These are phyloP conservation scores for Rhynchospora pubera DNA, from an alignment of 176 grass and related monocot genomes.

Conservation along the genomic window DNA sequence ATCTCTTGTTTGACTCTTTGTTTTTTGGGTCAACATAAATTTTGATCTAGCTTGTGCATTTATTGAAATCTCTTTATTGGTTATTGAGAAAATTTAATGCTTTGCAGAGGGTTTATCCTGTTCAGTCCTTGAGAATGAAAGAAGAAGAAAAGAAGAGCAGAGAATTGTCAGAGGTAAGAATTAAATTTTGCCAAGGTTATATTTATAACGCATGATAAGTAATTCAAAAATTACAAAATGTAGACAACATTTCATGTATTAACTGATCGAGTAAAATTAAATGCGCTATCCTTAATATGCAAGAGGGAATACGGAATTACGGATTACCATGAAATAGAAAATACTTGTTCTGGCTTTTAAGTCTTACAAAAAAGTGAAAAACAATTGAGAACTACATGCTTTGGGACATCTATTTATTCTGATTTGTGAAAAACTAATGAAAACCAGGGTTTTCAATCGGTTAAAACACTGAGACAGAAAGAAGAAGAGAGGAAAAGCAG, in stretches of 20 bases:
- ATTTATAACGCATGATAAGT: neutral
- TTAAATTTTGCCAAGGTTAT: neutral
- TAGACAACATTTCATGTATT: neutral
- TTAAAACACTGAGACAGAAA: conserved; percentile 15
- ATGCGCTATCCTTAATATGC: neutral
- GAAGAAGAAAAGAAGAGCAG: conserved; percentile 25
- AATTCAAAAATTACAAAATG: neutral
- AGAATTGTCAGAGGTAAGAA: conserved; percentile 19
- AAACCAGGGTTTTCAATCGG: neutral
- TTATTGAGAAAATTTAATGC: neutral
- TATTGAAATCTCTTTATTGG: neutral
- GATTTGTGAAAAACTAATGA: neutral
- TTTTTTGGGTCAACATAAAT: neutral
- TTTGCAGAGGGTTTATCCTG: conserved; percentile 22
- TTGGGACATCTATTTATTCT: neutral
- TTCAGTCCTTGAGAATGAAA: conserved; percentile 22
- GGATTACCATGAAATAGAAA: neutral
- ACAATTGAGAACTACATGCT: too few relatives aligned
- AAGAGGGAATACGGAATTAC: neutral
- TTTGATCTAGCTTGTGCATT: neutral
- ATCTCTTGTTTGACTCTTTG: neutral
- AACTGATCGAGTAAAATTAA: neutral
- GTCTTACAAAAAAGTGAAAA: neutral
- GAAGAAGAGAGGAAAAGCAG: conserved; percentile 30
- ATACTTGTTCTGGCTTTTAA: neutral